Base-by-base conservation (phyloP, 805 yeast genomes). In the Trichomonascus vanleenenianus region DNA sequence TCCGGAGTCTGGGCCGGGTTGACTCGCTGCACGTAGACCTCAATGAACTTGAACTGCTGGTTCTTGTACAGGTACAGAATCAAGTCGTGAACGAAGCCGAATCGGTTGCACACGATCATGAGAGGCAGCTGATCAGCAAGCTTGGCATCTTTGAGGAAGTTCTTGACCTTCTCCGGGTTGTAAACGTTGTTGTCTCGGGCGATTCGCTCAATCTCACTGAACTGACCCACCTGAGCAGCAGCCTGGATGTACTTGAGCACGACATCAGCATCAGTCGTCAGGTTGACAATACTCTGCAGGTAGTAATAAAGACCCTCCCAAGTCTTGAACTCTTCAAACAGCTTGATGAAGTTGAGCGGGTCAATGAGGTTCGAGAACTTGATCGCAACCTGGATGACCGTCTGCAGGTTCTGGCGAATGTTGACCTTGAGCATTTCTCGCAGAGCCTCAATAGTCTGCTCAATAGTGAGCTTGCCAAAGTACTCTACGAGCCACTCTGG, bases 21-120 rank as follows among this genome's bases (percentile, higher is more conserved):
- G 43, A 93, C 97, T 63, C 88, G 95, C 71, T 93, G 97, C 46
- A 93, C 98, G 60, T 91, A 93, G 41, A 93, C 95, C 71, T 93
- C 97, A 66, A 93, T 93, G 58, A 91, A 93, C 67, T 93, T 88
- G 79, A 88, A 85, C 69, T 81, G 91, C 66, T 91, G 89, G 69
- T 89, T 85, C 72, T 91, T 93, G 81, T 93, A 93, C 64, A 93
- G 75, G 70, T 85, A 93, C 60, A 93, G 75, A 47, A 93, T 81
- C 70, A 93, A 77, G 66, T 93, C 99, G 65, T 93, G 97, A 45
- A 89, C 87, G 64, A 80, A 93, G 64, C 81, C 74, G 70, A 74
- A 86, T 62, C 96, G 80, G 71, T 93, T 97, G 69, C 97, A 89
- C 41, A 93, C 96, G 64, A 94, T 85, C 56, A 94, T 89, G 66